A percentile compares a stretch with the other conserved stretches of the same genome.
Evolutionary conservation across 805 yeast genomes (phyloP).

Genomic region (Myxozyma melibiosi): DNA sequence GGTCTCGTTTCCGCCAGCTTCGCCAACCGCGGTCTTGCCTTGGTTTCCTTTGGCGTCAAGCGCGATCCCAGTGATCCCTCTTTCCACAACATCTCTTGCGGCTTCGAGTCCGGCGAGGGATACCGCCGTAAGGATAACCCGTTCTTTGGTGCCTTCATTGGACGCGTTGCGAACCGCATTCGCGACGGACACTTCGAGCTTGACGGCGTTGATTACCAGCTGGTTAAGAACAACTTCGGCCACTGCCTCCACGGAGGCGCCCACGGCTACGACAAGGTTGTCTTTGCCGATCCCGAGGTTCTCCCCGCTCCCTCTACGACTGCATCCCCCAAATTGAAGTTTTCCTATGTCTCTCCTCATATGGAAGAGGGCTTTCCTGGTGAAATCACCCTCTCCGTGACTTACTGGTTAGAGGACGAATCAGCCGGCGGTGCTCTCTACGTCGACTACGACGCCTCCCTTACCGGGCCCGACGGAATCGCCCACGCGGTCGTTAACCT

Average conservation of each 20-base stretch:
- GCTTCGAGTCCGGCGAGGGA: slow-evolving; percentile 26
- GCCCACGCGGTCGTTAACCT: slow-evolving; percentile 56
- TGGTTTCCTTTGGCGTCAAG: slow-evolving; percentile 18
- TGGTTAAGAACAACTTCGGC: slow-evolving; percentile 49
- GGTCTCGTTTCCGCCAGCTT: slow-evolving; percentile 23
- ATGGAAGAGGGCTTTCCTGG: slow-evolving; percentile 65
- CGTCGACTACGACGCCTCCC: slow-evolving; percentile 52
- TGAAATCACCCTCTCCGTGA: slow-evolving; percentile 51
- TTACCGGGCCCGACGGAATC: slow-evolving; percentile 41
- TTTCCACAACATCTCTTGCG: slow-evolving; percentile 21
- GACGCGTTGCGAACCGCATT: slow-evolving; percentile 66
- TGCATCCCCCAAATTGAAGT: slow-evolving; percentile 42
- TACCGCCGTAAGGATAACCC: slow-evolving; percentile 47
- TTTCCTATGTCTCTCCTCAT: slow-evolving; percentile 50
- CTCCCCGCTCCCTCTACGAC: slow-evolving; percentile 41
- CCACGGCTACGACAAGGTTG: slow-evolving; percentile 54
- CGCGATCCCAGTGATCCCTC: slow-evolving; percentile 6
- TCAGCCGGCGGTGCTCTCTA: slow-evolving; percentile 45
- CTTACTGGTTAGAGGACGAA: slow-evolving; percentile 48
- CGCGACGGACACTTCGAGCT: slow-evolving; percentile 48
- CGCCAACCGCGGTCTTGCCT: slow-evolving; percentile 25
- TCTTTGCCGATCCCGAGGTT: slow-evolving; percentile 58
- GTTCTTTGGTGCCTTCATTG: slow-evolving; percentile 65
- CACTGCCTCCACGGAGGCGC: slow-evolving; percentile 59
- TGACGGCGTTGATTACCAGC: slow-evolving; percentile 46